Conservation (phyloP, 129 eudicot species). For the Cynara cardunculus region DNA sequence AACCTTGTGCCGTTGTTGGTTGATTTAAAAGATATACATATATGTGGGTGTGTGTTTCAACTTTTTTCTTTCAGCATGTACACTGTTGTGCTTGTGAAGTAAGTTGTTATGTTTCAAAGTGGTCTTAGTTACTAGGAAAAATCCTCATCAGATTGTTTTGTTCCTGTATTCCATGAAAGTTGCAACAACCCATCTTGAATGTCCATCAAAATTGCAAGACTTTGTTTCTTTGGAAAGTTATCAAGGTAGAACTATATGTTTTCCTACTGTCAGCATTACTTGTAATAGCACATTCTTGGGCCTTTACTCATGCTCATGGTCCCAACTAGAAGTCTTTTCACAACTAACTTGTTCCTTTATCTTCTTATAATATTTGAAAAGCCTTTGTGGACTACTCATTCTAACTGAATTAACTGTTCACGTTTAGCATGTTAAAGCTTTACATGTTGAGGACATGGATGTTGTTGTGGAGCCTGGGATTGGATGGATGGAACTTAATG, state of each 20-base stretch:
- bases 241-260: too few species aligned
- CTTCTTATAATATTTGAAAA: background rate
- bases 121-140: background rate
- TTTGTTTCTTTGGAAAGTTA: too few species aligned
- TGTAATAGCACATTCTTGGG: background rate
- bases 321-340: background rate
- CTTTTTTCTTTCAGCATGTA: background rate
- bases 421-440: conserved; percentile 65
- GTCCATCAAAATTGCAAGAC: too few species aligned
- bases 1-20: conserved; percentile 16
- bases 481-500: conserved; percentile 99
- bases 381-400: background rate
- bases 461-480: conserved; percentile 99
- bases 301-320: background rate
- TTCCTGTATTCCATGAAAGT: background rate
- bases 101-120: background rate
- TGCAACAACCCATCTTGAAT: background rate
- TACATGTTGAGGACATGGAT: conserved; percentile 95
- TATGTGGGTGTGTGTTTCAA: background rate
- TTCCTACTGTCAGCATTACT: background rate
- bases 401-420: background rate
- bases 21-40: background rate
- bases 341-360: background rate
- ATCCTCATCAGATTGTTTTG: background rate
- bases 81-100: background rate